Percentiles rank a stretch among this genome's conserved stretches.
phyloP scores from a whole-genome alignment of 2,329 filamentous ascomycete species.

The Pseudocercospora vitis region DNA sequence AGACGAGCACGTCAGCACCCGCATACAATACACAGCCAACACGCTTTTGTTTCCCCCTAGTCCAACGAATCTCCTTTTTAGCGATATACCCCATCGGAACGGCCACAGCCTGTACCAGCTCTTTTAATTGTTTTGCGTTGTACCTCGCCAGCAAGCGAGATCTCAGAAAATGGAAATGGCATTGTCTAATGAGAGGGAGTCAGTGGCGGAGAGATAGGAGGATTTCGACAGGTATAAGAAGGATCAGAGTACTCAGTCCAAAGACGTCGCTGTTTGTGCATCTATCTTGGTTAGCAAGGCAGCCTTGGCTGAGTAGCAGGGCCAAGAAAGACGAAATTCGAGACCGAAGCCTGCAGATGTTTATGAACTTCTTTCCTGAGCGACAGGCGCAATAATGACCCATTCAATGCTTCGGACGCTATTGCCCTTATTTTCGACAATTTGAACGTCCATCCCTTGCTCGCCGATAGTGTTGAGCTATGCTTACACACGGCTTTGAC shows the following conservation, averaged over 20 bases:
- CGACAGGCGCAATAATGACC: no score
- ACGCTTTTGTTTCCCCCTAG: not conserved
- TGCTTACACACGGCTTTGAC: no score
- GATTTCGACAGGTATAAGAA: not conserved
- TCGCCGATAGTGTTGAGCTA: no score
- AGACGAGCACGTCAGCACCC: not conserved
- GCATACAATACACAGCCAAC: conserved; percentile 2
- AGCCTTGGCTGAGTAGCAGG: not conserved
- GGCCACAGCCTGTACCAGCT: conserved; percentile 3
- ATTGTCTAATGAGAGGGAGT: not conserved
- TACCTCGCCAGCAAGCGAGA: not conserved
- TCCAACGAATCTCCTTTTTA: conserved; percentile 7
- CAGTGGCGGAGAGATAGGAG: no score
- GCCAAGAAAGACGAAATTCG: not conserved
- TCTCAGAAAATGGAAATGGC: not conserved
- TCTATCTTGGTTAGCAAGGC: conserved; percentile 1
- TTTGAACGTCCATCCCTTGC: no score
- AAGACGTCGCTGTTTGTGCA: not conserved
- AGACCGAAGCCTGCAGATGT: not conserved
- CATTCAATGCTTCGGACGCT: no score
- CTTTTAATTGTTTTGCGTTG: not conserved
- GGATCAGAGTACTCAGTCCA: not conserved
- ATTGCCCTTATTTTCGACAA: no score
- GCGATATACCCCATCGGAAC: conserved; percentile 8
- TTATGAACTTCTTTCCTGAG: no score